Evolutionary conservation across 805 yeast genomes (phyloP).

Genomic region (Kodamaea nitidulidarum): DNA sequence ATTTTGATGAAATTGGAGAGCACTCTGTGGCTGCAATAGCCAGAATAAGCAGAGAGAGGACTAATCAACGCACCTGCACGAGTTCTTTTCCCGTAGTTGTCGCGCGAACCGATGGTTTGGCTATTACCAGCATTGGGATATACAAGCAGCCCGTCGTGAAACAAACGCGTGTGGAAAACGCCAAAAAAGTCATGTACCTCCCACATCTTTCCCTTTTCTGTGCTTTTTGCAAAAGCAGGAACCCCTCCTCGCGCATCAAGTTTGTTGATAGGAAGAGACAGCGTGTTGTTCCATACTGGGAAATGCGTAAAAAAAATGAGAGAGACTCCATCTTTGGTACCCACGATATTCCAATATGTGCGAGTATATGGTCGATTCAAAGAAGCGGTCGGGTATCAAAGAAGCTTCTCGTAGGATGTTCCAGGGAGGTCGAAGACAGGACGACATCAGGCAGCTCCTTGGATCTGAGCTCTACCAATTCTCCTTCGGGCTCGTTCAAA

Average conservation of each 20-base stretch:
- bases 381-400: slow-evolving; percentile 30
- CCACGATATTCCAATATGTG: slow-evolving; percentile 30
- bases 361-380: slow-evolving; percentile 32
- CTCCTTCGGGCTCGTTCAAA: slow-evolving; percentile 27
- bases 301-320: slow-evolving; percentile 15
- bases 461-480: too few species aligned
- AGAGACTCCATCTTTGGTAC: slow-evolving; percentile 16
- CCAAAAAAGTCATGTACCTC: slow-evolving; percentile 29
- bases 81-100: slow-evolving; percentile 11
- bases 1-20: slow-evolving; percentile 35
- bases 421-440: slow-evolving; percentile 7
- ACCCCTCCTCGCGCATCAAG: slow-evolving; percentile 21
- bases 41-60: background rate
- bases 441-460: too few species aligned
- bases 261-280: slow-evolving; percentile 32
- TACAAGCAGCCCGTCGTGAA: slow-evolving; percentile 22
- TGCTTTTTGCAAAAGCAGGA: slow-evolving; percentile 28
- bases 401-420: slow-evolving; percentile 32
- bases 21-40: slow-evolving; percentile 20
- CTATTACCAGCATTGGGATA: slow-evolving; percentile 22
- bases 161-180: slow-evolving; percentile 31
- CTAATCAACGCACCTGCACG: background rate
- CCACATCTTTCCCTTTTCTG: slow-evolving; percentile 27
- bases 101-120: slow-evolving; percentile 37
- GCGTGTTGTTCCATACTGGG: slow-evolving; percentile 21